phyloP scores from a whole-genome alignment of 2,329 filamentous ascomycete genomes.

The Colletotrichum limetticola region DNA sequence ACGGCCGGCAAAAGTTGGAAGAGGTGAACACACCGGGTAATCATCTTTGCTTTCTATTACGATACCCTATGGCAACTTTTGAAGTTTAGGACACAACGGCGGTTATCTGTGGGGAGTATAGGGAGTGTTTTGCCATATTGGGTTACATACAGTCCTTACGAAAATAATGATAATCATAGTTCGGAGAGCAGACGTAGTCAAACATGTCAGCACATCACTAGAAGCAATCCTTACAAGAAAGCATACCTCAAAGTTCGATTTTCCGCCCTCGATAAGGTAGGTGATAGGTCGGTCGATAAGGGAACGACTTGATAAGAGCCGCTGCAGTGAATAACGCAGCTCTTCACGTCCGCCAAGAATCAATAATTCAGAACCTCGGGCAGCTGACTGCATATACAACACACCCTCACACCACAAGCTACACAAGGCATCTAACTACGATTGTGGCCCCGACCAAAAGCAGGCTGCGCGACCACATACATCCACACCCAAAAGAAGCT shows the following conservation, averaged over 20 bases:
- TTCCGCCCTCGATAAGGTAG: background rate
- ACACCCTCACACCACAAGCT: background rate
- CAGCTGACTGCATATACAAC: background rate
- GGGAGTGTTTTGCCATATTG: slow-evolving; percentile 16
- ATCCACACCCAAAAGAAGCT: background rate
- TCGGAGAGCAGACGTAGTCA: background rate
- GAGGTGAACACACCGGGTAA: background rate
- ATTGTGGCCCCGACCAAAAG: background rate
- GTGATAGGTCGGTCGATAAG: background rate
- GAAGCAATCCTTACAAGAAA: slow-evolving; percentile 6
- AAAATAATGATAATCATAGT: slow-evolving; percentile 6
- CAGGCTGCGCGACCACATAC: background rate
- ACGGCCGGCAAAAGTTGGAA: slow-evolving; percentile 21
- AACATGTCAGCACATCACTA: background rate
- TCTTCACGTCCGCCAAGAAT: background rate
- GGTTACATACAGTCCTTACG: slow-evolving; percentile 23
- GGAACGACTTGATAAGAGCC: background rate
- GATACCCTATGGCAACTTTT: slow-evolving; percentile 26
- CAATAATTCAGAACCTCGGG: background rate
- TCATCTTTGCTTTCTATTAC: background rate
- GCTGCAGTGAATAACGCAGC: background rate
- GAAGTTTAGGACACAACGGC: background rate
- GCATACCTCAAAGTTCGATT: background rate
- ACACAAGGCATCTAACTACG: background rate
- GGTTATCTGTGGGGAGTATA: background rate